Percentiles rank a stretch among this genome's conserved stretches.
Conservation (phyloP, 1,139 yeast species). For the Waltiozyma sp. region DNA sequence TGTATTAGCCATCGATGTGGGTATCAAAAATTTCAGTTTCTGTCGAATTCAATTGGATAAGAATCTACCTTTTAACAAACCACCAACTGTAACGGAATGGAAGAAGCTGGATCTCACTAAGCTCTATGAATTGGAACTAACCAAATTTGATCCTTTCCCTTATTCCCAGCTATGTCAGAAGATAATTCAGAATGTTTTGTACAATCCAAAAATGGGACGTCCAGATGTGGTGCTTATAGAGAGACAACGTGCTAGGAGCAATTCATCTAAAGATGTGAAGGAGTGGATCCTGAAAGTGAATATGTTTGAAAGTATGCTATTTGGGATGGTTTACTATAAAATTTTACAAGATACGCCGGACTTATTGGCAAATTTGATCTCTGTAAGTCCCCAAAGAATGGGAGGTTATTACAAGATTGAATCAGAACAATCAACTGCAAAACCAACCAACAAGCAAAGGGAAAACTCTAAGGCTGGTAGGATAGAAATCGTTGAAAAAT, state of each 20-base stretch:
- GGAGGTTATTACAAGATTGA: conserved; percentile 25
- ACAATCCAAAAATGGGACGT: conserved; percentile 4
- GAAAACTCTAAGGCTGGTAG: conserved; percentile 9
- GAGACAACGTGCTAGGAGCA: conserved; percentile 41
- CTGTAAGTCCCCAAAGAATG: conserved; percentile 31
- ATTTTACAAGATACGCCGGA: conserved; percentile 1
- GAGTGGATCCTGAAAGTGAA: conserved; percentile 43
- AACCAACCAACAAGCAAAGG: conserved; percentile 2
- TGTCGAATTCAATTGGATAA: conserved; percentile 16
- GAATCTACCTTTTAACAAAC: conserved; percentile 12
- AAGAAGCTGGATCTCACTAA: conserved; percentile 28
- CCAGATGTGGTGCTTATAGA: conserved; percentile 40
- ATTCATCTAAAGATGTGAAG: conserved; percentile 32
- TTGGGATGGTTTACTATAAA: conserved; percentile 10
- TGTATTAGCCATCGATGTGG: conserved; percentile 31
- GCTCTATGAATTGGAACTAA: not conserved
- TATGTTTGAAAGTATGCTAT: conserved; percentile 34
- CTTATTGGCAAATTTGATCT: conserved; percentile 14
- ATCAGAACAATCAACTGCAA: not conserved
- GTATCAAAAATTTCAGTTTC: conserved; percentile 32
- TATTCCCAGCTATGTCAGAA: conserved; percentile 15
- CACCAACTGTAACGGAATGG: conserved; percentile 31
- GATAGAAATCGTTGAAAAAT: conserved; percentile 10
- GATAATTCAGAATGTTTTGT: conserved; percentile 15
- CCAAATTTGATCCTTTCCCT: conserved; percentile 13